Percentiles rank a stretch among this genome's conserved stretches.
Conservation (phyloP, 2,329 filamentous ascomycete genomes). For the Exophiala sideris region DNA sequence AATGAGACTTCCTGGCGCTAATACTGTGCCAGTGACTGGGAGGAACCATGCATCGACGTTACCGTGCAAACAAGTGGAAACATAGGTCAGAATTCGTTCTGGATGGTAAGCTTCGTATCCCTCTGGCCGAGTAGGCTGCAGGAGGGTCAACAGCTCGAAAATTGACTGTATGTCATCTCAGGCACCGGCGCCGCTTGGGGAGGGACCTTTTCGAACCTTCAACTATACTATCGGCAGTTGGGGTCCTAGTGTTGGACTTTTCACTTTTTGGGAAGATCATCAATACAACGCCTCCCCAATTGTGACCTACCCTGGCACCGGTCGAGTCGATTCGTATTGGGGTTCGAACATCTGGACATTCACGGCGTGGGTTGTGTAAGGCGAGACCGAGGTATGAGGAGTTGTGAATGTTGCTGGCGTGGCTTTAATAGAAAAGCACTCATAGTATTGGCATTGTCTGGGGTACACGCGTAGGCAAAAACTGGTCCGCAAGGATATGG, state of each 20-base stretch:
- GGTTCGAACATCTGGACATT: slow-evolving; percentile 9
- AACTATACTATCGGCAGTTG: slow-evolving; percentile 12
- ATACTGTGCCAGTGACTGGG: slow-evolving; percentile 3
- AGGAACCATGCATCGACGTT: slow-evolving; percentile 4
- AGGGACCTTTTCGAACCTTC: slow-evolving; percentile 3
- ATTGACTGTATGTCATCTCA: not conserved
- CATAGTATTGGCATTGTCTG: too few species aligned
- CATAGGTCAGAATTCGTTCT: not conserved
- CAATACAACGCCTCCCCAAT: not conserved
- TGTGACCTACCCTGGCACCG: slow-evolving; percentile 4
- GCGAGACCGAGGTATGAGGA: not conserved
- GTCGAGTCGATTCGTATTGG: slow-evolving; percentile 7
- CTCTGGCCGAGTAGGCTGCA: not conserved
- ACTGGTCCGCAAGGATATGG: too few species aligned
- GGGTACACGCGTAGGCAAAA: too few species aligned
- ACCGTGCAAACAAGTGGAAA: not conserved
- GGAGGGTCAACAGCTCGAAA: not conserved
- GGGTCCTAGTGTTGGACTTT: slow-evolving; percentile 6
- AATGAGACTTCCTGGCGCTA: not conserved
- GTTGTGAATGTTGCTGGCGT: too few species aligned
- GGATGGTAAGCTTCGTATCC: not conserved
- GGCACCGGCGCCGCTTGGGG: slow-evolving; percentile 7
- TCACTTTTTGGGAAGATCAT: slow-evolving; percentile 9
- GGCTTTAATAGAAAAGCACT: too few species aligned
- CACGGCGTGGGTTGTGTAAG: not conserved